Evolutionary conservation across 2,329 filamentous ascomycete genomes (phyloP).

Genomic region (Alternaria alternata): DNA sequence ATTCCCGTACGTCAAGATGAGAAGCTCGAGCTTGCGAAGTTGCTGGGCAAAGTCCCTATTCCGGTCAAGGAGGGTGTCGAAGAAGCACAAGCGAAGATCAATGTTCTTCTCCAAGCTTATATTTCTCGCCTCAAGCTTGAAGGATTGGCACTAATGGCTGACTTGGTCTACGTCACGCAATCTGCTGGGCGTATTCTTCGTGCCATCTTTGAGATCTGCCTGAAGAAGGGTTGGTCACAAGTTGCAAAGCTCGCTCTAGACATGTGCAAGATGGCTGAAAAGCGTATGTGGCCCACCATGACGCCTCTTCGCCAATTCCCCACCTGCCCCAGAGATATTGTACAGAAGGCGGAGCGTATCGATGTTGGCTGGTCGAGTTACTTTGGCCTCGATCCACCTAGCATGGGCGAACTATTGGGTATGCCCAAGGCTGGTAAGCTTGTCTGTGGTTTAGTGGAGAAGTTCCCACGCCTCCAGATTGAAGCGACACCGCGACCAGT

Average conservation of each 20-base stretch:
- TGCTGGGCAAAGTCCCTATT: slow-evolving; percentile 88
- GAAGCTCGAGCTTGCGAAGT: slow-evolving; percentile 92
- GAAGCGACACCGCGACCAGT: slow-evolving; percentile 94
- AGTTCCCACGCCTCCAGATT: slow-evolving; percentile 91
- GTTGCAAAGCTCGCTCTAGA: slow-evolving; percentile 93
- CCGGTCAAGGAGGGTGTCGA: slow-evolving; percentile 98
- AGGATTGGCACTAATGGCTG: slow-evolving; percentile 93
- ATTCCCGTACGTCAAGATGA: slow-evolving; percentile 98
- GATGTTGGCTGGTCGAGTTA: slow-evolving; percentile 94
- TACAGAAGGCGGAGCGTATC: slow-evolving; percentile 92
- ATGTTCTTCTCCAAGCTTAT: slow-evolving; percentile 94
- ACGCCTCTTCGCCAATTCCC: slow-evolving; percentile 88
- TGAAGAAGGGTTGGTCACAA: slow-evolving; percentile 95
- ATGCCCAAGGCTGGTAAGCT: slow-evolving; percentile 86
- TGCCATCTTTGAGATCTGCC: slow-evolving; percentile 94
- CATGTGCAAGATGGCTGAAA: slow-evolving; percentile 98
- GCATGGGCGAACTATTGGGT: slow-evolving; percentile 93
- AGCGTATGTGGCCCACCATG: slow-evolving; percentile 99
- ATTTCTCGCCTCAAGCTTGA: slow-evolving; percentile 95
- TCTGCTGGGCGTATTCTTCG: slow-evolving; percentile 95
- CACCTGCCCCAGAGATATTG: slow-evolving; percentile 80
- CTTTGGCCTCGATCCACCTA: slow-evolving; percentile 93
- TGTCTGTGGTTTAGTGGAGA: slow-evolving; percentile 85
- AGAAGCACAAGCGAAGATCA: slow-evolving; percentile 97
- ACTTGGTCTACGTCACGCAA: slow-evolving; percentile 98